Evolutionary conservation across 257 asterid species (phyloP).

Genomic region (Scutellaria barbata): DNA sequence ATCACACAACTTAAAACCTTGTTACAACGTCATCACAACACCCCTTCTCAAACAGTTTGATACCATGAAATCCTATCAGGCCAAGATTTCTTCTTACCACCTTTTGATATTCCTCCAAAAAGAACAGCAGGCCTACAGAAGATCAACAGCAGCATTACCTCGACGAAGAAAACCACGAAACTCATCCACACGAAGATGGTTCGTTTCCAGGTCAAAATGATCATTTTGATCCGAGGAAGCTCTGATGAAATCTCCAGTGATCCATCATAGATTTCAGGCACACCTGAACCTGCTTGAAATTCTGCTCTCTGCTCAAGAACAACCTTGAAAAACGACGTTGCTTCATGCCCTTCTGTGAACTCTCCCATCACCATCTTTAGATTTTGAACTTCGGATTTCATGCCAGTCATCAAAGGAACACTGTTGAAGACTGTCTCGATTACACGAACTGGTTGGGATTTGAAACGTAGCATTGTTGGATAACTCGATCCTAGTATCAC

Average conservation of each 20-base stretch:
- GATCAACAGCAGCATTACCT: constrained; percentile 34
- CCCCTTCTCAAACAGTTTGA: constrained; percentile 1
- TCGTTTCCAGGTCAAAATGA: constrained; percentile 58
- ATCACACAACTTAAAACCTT: constrained; percentile 2
- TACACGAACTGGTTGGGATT: constrained; percentile 49
- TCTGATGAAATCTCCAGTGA: constrained; percentile 48
- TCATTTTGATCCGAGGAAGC: constrained; percentile 47
- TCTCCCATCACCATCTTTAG: constrained; percentile 45
- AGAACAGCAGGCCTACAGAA: constrained; percentile 47
- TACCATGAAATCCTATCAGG: constrained; percentile 31
- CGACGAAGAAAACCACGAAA: constrained; percentile 35
- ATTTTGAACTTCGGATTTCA: constrained; percentile 57
- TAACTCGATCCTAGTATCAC: constrained; percentile 46
- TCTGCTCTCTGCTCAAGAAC: constrained; percentile 62
- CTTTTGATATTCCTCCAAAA: constrained; percentile 37
- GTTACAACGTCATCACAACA: neutral
- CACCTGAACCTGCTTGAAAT: constrained; percentile 50
- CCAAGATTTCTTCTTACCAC: constrained; percentile 29
- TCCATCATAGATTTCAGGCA: constrained; percentile 61
- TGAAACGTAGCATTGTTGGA: constrained; percentile 61
- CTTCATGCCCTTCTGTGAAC: constrained; percentile 46
- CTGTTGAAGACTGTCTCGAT: constrained; percentile 45
- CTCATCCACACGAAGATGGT: constrained; percentile 61
- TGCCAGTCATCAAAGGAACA: constrained; percentile 57
- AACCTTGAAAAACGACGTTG: constrained; percentile 48